Conservation (phyloP, 1,139 yeast species). For the Yamadazyma triangularis region DNA sequence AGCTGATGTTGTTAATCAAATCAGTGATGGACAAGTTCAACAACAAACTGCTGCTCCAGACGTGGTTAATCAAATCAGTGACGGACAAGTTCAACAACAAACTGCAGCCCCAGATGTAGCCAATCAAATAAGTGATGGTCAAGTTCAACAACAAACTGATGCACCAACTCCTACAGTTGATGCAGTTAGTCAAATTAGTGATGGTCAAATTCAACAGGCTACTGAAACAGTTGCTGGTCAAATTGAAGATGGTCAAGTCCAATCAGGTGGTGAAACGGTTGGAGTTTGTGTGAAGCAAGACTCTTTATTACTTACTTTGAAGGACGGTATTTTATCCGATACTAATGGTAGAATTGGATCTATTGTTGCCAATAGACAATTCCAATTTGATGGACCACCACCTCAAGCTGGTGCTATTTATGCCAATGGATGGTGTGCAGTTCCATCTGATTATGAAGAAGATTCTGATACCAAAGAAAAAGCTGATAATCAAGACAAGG, state of each 20-base stretch:
- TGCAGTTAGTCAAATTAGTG: constrained; percentile 28
- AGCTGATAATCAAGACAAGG: constrained; percentile 13
- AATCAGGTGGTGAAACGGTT: constrained; percentile 8
- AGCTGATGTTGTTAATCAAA: constrained; percentile 25
- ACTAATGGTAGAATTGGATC: constrained; percentile 35
- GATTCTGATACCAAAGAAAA: constrained; percentile 9
- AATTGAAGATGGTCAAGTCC: constrained; percentile 40
- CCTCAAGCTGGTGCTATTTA: constrained; percentile 40
- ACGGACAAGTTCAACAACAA: constrained; percentile 39
- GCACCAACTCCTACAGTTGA: constrained; percentile 35
- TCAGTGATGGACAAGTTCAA: constrained; percentile 34
- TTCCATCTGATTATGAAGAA: constrained; percentile 22
- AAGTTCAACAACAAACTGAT: constrained; percentile 30
- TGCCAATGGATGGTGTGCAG: constrained; percentile 37
- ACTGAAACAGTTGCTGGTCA: constrained; percentile 25
- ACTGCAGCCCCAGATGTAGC: constrained; percentile 24
- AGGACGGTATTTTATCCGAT: constrained; percentile 27
- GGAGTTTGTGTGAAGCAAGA: constrained; percentile 22
- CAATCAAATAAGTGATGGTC: constrained; percentile 41
- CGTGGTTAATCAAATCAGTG: constrained; percentile 32
- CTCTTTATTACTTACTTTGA: constrained; percentile 26
- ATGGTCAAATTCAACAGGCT: constrained; percentile 15
- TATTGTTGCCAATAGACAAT: constrained; percentile 43
- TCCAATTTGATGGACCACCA: constrained; percentile 44
- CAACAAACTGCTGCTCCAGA: constrained; percentile 21